These are phyloP conservation scores for Berberis vulgaris DNA, from an alignment of 164 flowering plant genomes.

Conservation along the genomic window DNA sequence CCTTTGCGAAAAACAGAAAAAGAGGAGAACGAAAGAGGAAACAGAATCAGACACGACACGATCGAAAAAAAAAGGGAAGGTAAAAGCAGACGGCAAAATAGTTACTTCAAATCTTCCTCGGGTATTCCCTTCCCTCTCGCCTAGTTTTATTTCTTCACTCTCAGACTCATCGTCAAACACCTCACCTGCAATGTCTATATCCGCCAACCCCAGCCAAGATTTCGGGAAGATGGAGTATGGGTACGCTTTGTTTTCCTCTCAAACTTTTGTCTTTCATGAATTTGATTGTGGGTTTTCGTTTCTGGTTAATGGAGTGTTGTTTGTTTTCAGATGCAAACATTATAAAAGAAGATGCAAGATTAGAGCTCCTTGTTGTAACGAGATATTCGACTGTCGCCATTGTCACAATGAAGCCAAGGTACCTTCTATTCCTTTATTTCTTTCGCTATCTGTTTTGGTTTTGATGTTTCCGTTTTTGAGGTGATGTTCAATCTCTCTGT, in stretches of 20 bases:
- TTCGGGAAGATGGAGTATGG: slow-evolving; percentile 87
- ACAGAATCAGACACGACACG: too few relatives aligned
- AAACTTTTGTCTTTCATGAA: not conserved
- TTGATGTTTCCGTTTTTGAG: not conserved
- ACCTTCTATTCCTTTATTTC: not conserved
- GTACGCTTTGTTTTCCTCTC: slow-evolving; percentile 18
- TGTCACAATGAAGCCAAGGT: slow-evolving; percentile 91
- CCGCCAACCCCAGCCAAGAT: slow-evolving; percentile 46
- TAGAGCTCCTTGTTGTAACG: slow-evolving; percentile 90
- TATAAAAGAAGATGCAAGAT: slow-evolving; percentile 84
- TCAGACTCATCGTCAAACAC: too few relatives aligned
- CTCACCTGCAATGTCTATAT: slow-evolving; percentile 6
- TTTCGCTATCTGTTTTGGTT: not conserved
- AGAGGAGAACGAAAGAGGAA: too few relatives aligned
- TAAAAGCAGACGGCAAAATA: too few relatives aligned
- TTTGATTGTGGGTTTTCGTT: not conserved
- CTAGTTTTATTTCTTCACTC: too few relatives aligned
- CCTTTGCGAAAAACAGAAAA: too few relatives aligned
- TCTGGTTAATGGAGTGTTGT: not conserved
- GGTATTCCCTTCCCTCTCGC: too few relatives aligned
- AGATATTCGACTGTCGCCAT: slow-evolving; percentile 80
- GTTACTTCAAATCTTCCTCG: too few relatives aligned
- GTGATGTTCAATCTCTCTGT: not conserved
- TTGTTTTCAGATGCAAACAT: slow-evolving; percentile 55
- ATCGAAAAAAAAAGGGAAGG: too few relatives aligned